Evolutionary conservation across 495 filamentous ascomycete genomes (phyloP).

Genomic region (Saxophila tyrrhenica): DNA sequence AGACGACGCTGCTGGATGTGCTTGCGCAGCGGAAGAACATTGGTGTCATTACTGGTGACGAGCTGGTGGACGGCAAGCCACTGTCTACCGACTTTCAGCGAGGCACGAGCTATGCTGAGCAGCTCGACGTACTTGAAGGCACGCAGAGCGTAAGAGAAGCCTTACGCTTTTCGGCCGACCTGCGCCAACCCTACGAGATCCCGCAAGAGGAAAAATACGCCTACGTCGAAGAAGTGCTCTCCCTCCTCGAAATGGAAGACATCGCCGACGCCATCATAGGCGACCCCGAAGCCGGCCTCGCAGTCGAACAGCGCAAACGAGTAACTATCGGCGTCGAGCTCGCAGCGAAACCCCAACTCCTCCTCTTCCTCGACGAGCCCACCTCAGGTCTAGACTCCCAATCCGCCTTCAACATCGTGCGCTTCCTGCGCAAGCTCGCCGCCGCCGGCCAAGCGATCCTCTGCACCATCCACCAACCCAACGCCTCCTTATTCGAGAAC

Average conservation of each 20-base stretch:
- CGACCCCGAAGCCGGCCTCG: conserved; percentile 61
- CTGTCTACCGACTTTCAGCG: conserved; percentile 65
- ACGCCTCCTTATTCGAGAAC: conserved; percentile 72
- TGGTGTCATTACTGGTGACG: conserved; percentile 62
- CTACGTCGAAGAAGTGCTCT: conserved; percentile 75
- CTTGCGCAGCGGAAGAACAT: conserved; percentile 67
- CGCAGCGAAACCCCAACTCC: conserved; percentile 71
- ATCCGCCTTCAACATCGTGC: conserved; percentile 77
- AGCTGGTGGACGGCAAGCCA: conserved; percentile 58
- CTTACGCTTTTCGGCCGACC: conserved; percentile 67
- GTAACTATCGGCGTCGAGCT: conserved; percentile 86
- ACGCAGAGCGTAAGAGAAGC: conserved; percentile 76
- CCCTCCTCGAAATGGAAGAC: conserved; percentile 68
- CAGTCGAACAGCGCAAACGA: conserved; percentile 82
- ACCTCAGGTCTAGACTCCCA: conserved; percentile 81
- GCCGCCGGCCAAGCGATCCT: conserved; percentile 77
- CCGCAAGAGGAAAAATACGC: conserved; percentile 62
- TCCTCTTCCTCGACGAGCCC: conserved; percentile 84
- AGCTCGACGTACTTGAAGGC: conserved; percentile 69
- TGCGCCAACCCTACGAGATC: conserved; percentile 63
- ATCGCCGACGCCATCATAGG: conserved; percentile 82
- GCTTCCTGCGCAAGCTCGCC: conserved; percentile 76
- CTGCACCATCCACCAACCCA: conserved; percentile 88
- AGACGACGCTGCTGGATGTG: conserved; percentile 73
- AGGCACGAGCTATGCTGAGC: conserved; percentile 70